phyloP scores from a whole-genome alignment of 192 early-diverging fungal genomes.

The Backusella morwellensis region DNA sequence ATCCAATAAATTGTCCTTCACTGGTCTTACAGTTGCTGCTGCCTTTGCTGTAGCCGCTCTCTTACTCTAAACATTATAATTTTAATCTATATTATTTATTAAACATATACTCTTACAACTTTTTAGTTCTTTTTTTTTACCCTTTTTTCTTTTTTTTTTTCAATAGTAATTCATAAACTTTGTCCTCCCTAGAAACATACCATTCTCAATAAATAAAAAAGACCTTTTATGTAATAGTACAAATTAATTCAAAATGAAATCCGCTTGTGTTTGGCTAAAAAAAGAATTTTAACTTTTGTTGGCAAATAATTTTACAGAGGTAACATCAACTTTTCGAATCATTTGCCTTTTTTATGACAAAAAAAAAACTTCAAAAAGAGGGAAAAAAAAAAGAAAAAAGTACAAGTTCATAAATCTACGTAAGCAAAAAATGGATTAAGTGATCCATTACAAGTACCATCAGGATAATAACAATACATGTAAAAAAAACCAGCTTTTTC shows the following conservation, averaged over 20 bases:
- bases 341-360: background rate
- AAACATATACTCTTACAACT: background rate
- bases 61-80: background rate
- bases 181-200: background rate
- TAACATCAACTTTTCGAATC: background rate
- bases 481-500: background rate
- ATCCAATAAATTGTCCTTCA: background rate
- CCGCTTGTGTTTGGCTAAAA: background rate
- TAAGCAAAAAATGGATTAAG: background rate
- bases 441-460: background rate
- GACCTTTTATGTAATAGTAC: background rate
- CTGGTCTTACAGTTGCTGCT: background rate
- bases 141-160: constrained; percentile 11
- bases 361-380: background rate
- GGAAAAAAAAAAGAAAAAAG: background rate
- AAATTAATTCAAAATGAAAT: background rate
- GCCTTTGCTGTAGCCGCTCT: background rate
- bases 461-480: background rate
- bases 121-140: background rate
- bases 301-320: background rate
- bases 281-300: constrained; percentile 1
- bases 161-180: constrained; percentile 35
- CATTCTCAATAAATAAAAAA: background rate
- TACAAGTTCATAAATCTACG: background rate
- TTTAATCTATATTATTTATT: background rate